Percentiles rank a stretch among this genome's conserved stretches.
Conservation (phyloP, 768 basidiomycete genomes). For the Boletus vinaceobasis region DNA sequence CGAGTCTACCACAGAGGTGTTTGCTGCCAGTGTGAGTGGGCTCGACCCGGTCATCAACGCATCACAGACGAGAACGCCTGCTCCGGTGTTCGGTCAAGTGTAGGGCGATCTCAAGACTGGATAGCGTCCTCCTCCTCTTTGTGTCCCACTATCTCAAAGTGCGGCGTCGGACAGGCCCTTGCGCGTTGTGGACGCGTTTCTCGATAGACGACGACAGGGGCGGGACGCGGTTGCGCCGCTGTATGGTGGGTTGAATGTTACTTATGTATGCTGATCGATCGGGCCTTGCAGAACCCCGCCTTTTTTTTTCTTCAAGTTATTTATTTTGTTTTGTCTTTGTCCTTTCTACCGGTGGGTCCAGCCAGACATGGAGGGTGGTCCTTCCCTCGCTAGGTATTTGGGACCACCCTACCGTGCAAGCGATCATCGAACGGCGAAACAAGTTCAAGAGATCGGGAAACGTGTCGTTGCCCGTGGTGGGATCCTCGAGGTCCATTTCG, state of each 20-base stretch:
- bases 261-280: neutral
- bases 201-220: neutral
- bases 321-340: neutral
- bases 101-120: neutral
- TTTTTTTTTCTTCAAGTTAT: neutral
- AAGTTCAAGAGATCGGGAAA: neutral
- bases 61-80: neutral
- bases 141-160: neutral
- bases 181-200: conserved; percentile 1
- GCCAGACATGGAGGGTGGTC: neutral
- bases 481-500: neutral
- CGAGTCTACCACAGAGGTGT: neutral
- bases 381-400: neutral
- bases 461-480: neutral
- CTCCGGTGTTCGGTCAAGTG: too few relatives aligned
- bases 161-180: neutral
- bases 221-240: neutral
- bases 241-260: neutral
- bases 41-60: too few relatives aligned
- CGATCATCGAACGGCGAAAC: too few relatives aligned
- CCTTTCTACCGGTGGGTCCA: neutral
- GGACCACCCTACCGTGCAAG: too few relatives aligned
- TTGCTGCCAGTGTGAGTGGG: too few relatives aligned
- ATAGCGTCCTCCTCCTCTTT: neutral
- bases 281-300: neutral